Percentiles rank a stretch among this genome's conserved stretches.
Conservation (phyloP, 495 filamentous ascomycete genomes). For the Xylaria palmicola region DNA sequence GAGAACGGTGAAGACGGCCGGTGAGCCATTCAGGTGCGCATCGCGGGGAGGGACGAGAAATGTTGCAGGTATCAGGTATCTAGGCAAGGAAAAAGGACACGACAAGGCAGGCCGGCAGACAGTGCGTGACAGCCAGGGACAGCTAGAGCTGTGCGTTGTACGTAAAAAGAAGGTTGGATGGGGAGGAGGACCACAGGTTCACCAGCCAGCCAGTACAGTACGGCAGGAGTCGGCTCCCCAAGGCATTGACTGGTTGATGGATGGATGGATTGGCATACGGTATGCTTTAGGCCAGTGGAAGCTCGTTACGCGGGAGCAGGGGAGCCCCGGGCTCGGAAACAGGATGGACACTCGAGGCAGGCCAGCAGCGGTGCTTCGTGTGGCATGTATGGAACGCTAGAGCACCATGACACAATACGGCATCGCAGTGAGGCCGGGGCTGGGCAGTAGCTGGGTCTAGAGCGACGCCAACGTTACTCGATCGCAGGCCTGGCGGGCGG, state of each 20-base stretch:
- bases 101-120: conserved; percentile 1
- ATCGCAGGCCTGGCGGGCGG: conserved; percentile 4
- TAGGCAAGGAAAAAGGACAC: background rate
- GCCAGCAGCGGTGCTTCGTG: background rate
- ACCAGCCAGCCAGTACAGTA: background rate
- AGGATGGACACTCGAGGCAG: conserved; percentile 8
- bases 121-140: background rate
- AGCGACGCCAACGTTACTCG: conserved; percentile 14
- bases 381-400: conserved; percentile 12
- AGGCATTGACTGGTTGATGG: conserved; percentile 7
- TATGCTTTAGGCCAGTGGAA: conserved; percentile 6
- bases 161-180: background rate
- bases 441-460: conserved; percentile 8
- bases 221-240: background rate
- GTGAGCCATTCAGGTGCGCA: conserved; percentile 14
- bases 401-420: conserved; percentile 15
- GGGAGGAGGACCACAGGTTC: background rate
- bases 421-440: conserved; percentile 12
- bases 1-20: conserved; percentile 7
- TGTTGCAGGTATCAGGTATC: background rate
- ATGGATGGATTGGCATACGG: background rate
- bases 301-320: conserved; percentile 15
- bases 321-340: conserved; percentile 10
- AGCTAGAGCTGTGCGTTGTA: background rate
- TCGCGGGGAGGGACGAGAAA: background rate